Percentiles rank a stretch among this genome's conserved stretches.
Conservation (phyloP, 2,329 filamentous ascomycete species). For the Cordyceps sp. region DNA sequence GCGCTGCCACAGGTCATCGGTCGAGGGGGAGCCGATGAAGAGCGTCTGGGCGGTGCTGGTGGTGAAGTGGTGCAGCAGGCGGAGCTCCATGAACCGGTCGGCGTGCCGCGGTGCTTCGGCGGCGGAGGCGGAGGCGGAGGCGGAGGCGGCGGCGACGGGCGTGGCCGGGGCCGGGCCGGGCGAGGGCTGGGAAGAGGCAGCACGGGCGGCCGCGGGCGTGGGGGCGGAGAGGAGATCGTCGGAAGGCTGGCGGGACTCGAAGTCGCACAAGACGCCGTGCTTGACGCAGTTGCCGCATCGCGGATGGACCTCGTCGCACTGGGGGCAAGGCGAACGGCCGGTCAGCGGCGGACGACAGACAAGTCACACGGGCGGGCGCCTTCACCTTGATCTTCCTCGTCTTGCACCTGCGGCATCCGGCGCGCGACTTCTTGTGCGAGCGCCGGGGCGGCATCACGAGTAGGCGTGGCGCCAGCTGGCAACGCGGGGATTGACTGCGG, state of each 20-base stretch:
- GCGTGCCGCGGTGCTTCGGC: slow-evolving; percentile 3
- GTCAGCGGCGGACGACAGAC: too few relatives aligned
- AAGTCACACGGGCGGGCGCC: not conserved
- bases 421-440: slow-evolving; percentile 54
- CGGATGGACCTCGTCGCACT: slow-evolving; percentile 52
- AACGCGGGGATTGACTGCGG: slow-evolving; percentile 8
- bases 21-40: slow-evolving; percentile 31
- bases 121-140: not conserved
- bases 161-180: too few relatives aligned
- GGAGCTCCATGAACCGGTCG: slow-evolving; percentile 40
- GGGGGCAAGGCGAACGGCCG: too few relatives aligned
- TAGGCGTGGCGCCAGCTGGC: slow-evolving; percentile 8
- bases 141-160: not conserved
- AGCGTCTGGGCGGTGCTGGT: slow-evolving; percentile 43
- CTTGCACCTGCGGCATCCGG: slow-evolving; percentile 51
- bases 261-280: slow-evolving; percentile 50
- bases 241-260: slow-evolving; percentile 33
- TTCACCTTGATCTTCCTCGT: slow-evolving; percentile 51
- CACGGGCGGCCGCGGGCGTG: slow-evolving; percentile 10
- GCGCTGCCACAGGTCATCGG: slow-evolving; percentile 41
- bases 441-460: slow-evolving; percentile 42
- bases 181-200: too few relatives aligned
- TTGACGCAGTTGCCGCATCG: slow-evolving; percentile 50
- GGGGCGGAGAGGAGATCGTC: slow-evolving; percentile 24
- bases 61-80: slow-evolving; percentile 48